Base-by-base conservation (phyloP, 129 eudicot genomes). In the Centella asiatica region DNA sequence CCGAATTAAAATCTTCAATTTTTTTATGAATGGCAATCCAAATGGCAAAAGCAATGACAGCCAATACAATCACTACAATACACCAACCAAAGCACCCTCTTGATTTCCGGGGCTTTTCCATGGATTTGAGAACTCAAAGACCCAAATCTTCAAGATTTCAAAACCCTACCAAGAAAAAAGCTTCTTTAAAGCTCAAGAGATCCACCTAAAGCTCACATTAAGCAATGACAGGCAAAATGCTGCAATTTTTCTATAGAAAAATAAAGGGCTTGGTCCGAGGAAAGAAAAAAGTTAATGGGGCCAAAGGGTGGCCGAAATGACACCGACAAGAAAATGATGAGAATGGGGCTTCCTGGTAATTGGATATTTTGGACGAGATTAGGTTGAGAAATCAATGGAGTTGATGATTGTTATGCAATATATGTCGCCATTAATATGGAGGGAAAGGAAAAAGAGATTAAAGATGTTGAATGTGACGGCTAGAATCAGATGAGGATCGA, bases 21-120 rank as follows among this genome's bases (percentile, higher is more conserved):
- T 80, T 85, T 50, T 71, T 76, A 62, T 65, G 68, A 47, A 78
- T 61, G 7, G 66, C 50, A 42, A 85, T 34, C 44, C 68, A 76
- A 37, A 85, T 26, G 10, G 80, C 85, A 28, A 68, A 32, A 3
- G 75, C 94, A 11, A 81, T 73, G 5, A 70, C 88, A 3, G 32
- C 95, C n/a, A 69, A 55, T 23, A 82, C 72, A 22, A 82, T 48
- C 9, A 82, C 36, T 22, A 65, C 89, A 24, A 85, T 62, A n/a
- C 82, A 31, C 85, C 85, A 82, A 6, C 86, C 86, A 42, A 64
- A 74, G 57, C 95, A 85, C 28, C 94, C 85, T 6, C 79, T 63
- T 5, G 77, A 65, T 25, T 77, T 71, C 68, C 72, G 37, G 7
- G 54, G 66, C 66, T 69, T 64, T 62, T 69, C 76, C 81, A 74